These are phyloP conservation scores for Lipomyces mesembrius DNA, from an alignment of 805 yeast genomes.

Conservation along the genomic window DNA sequence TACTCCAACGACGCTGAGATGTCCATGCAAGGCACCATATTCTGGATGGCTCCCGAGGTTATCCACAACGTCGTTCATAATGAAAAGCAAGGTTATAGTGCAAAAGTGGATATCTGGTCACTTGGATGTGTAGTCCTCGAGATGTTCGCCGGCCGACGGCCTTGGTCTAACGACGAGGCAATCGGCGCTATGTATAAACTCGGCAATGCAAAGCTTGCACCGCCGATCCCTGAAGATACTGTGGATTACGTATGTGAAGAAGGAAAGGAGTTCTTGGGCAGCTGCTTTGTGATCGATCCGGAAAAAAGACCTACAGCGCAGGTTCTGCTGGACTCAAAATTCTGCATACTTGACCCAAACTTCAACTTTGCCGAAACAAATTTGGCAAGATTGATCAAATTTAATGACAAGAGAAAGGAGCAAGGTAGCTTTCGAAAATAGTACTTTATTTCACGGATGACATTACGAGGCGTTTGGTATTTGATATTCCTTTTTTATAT, in stretches of 20 bases:
- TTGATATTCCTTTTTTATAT: neutral
- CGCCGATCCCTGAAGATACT: constrained; percentile 95
- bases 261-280: constrained; percentile 73
- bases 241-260: constrained; percentile 61
- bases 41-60: constrained; percentile 99
- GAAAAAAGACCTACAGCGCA: constrained; percentile 87
- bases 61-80: constrained; percentile 78
- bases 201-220: constrained; percentile 86
- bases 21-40: constrained; percentile 98
- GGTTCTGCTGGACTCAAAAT: constrained; percentile 50
- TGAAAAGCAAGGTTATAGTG: constrained; percentile 88
- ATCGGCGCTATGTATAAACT: constrained; percentile 90
- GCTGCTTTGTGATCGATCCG: constrained; percentile 79
- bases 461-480: neutral
- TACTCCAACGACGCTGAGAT: constrained; percentile 90
- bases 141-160: constrained; percentile 96
- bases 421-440: neutral
- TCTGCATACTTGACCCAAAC: constrained; percentile 42
- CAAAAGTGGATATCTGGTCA: constrained; percentile 98
- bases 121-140: constrained; percentile 95
- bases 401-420: constrained; percentile 43
- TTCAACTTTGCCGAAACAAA: constrained; percentile 61
- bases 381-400: constrained; percentile 59
- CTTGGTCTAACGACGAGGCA: constrained; percentile 96
- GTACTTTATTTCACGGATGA: neutral